Percentiles rank a stretch among this genome's conserved stretches.
Evolutionary conservation across 805 yeast species (phyloP).

Genomic region (Yarrowia sp.): DNA sequence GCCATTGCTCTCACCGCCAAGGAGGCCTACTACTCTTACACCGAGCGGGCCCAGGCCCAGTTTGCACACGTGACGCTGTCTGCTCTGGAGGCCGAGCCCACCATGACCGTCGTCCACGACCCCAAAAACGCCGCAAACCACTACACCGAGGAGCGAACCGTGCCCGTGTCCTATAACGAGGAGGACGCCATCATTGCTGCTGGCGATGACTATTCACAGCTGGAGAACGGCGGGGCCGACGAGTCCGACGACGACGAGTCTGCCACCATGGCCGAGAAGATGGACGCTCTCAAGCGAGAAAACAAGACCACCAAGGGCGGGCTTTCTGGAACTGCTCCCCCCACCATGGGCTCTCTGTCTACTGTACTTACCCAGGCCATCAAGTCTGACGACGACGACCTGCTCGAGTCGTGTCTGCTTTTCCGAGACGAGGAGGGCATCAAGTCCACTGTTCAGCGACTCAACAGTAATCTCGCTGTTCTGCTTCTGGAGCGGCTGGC

Average conservation of each 20-base stretch:
- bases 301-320: slow-evolving; percentile 42
- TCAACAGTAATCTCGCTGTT: slow-evolving; percentile 56
- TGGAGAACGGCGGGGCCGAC: slow-evolving; percentile 44
- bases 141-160: slow-evolving; percentile 35
- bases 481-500: slow-evolving; percentile 58
- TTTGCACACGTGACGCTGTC: slow-evolving; percentile 19
- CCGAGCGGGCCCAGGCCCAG: slow-evolving; percentile 41
- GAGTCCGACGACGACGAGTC: slow-evolving; percentile 47
- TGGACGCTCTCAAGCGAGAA: slow-evolving; percentile 50
- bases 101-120: slow-evolving; percentile 41
- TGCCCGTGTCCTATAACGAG: slow-evolving; percentile 48
- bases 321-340: slow-evolving; percentile 42
- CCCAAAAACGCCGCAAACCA: slow-evolving; percentile 43
- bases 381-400: slow-evolving; percentile 81
- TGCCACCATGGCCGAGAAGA: slow-evolving; percentile 54
- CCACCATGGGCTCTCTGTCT: slow-evolving; percentile 50
- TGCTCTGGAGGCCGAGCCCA: slow-evolving; percentile 26
- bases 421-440: slow-evolving; percentile 60
- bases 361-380: slow-evolving; percentile 88
- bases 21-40: slow-evolving; percentile 21
- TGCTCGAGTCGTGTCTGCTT: slow-evolving; percentile 81
- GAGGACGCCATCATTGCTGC: slow-evolving; percentile 48
- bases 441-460: slow-evolving; percentile 61
- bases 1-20: slow-evolving; percentile 13
- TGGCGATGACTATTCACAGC: slow-evolving; percentile 49